phyloP scores from a whole-genome alignment of 176 grass and related monocot species.

The Canna indica region DNA sequence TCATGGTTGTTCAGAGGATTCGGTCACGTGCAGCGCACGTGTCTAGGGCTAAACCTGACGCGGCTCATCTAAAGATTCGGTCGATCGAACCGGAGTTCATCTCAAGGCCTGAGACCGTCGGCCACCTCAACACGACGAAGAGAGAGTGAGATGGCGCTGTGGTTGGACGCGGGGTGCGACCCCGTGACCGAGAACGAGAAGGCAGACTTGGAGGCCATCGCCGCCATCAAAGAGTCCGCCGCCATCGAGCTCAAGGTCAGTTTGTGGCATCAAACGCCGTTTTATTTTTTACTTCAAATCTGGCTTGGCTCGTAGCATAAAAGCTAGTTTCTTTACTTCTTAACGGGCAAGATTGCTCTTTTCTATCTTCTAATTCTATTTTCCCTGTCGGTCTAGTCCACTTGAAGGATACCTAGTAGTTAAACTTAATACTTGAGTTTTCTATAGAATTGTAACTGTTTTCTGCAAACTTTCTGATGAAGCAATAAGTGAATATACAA shows the following conservation, averaged over 20 bases:
- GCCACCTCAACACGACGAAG: too few species aligned
- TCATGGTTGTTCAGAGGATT: too few species aligned
- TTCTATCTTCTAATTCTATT: background rate
- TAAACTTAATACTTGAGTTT: background rate
- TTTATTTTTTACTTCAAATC: background rate
- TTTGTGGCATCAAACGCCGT: background rate
- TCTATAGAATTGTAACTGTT: background rate
- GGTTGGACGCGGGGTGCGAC: constrained; percentile 56
- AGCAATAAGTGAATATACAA: background rate
- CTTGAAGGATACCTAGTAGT: background rate
- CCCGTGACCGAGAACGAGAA: constrained; percentile 60
- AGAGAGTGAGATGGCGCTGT: constrained; percentile 46
- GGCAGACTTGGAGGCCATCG: constrained; percentile 62
- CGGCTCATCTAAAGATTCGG: background rate
- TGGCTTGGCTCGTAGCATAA: too few species aligned
- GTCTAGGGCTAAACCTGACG: background rate
- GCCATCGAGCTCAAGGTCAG: constrained; percentile 58
- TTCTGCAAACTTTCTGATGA: background rate
- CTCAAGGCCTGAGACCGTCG: too few species aligned
- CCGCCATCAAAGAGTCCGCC: constrained; percentile 67
- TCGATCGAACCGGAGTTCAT: background rate
- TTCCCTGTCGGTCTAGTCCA: background rate
- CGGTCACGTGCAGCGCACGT: too few species aligned
- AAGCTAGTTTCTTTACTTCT: too few species aligned
- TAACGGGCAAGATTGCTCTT: background rate